Percentiles rank a stretch among this genome's conserved stretches.
These are phyloP conservation scores for Haplosporangium sp. DNA, from an alignment of 371 early-diverging fungal genomes.

Conservation along the genomic window DNA sequence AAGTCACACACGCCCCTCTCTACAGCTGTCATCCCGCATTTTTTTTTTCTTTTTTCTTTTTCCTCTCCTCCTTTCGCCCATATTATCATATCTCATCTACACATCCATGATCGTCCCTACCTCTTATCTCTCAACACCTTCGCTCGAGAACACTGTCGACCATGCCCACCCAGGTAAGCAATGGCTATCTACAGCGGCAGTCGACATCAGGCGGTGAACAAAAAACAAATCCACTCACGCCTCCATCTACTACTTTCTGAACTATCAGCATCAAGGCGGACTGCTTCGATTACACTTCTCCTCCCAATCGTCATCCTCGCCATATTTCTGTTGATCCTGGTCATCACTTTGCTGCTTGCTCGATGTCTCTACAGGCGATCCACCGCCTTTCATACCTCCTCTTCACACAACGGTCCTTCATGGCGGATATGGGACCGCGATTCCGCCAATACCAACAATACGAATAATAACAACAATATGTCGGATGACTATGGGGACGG, in stretches of 20 bases:
- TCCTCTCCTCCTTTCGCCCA: too few species aligned
- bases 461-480: neutral
- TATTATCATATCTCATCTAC: neutral
- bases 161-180: conserved; percentile 14
- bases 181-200: neutral
- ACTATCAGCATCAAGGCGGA: conserved; percentile 22
- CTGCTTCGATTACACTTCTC: conserved; percentile 25
- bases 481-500: conserved; percentile 9
- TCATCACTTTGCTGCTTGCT: conserved; percentile 21
- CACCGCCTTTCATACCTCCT: conserved; percentile 17
- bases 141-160: neutral
- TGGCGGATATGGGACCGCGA: conserved; percentile 23
- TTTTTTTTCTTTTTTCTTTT: too few species aligned
- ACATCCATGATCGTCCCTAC: conserved; percentile 7
- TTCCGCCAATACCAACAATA: neutral
- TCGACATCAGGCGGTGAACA: neutral
- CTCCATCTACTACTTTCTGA: neutral
- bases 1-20: too few species aligned
- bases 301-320: conserved; percentile 31
- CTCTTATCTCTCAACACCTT: neutral
- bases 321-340: conserved; percentile 28
- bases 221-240: neutral
- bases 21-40: too few species aligned
- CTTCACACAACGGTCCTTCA: neutral
- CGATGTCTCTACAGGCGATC: conserved; percentile 37